Evolutionary conservation across 176 grass and related monocot species (phyloP), one percentile per base, ranked within the genome.

Genomic region (Triticum monococcum): DNA sequence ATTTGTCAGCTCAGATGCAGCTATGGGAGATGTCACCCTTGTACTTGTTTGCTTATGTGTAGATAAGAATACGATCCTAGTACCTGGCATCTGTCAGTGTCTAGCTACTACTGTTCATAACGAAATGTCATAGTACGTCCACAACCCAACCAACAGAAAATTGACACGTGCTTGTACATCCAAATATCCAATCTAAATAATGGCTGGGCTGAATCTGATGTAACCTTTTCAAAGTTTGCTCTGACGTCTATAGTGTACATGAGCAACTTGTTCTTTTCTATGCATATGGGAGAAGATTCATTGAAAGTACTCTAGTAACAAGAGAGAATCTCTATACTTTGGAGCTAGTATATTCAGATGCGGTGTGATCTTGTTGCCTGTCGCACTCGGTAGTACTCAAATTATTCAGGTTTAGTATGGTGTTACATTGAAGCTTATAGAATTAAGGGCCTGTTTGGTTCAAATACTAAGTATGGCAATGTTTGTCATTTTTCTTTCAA

Each of bases 321-420:
- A 17, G 9, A 23, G 41, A 63, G 31, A 82, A 75, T 61, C 18
- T 81, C 18, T 18, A 36, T 68, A 48, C 0, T 60, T 81, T 24
- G 35, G 2, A 72, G 56, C 7, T 8, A 59, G 76, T 28, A 85
- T 78, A 56, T 85, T 89, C 75, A 13, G 57, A 74, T 80, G 57
- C 10, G 9, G 5, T 46, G 14, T 18, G 37, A 83, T 71, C 64
- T 71, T 83, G 75, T 76, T 52, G 37, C 35, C 2, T 52, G 64
- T 54, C 17, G 14, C 16, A 52, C 48, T 54, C 18, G n/a, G 40
- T 31, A 68, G 1, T 28, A 40, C 4, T 66, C 24, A 30, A 76
- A 40, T 20, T 43, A 40, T 77, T 48, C 48, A 60, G 45, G 33
- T 83, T 68, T 33, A 33, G 14, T 72, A n/a, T 30, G 28, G n/a